A percentile compares a stretch with the other conserved stretches of the same genome.
These are phyloP conservation scores for Russula virescens DNA, from an alignment of 768 basidiomycete species.

Conservation along the genomic window DNA sequence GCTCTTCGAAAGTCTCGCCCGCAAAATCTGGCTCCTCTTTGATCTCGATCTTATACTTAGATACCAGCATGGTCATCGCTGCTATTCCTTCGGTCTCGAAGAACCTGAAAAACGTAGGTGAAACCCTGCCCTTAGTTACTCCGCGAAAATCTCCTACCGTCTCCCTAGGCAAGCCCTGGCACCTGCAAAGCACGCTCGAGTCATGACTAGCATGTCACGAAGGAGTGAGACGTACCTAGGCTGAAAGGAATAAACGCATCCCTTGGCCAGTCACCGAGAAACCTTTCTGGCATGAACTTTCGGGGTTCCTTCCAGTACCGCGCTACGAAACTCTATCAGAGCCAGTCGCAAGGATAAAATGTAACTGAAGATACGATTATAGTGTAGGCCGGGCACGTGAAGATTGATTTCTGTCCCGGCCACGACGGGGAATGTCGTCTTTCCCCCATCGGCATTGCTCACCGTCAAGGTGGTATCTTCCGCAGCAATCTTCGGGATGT, in stretches of 20 bases:
- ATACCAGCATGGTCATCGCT: slow-evolving; percentile 41
- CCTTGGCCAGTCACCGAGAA: slow-evolving; percentile 31
- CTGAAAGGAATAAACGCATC: slow-evolving; percentile 35
- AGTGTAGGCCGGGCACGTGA: slow-evolving; percentile 40
- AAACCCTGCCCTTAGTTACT: neutral
- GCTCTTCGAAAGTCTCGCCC: slow-evolving; percentile 40
- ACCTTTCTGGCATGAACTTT: slow-evolving; percentile 38
- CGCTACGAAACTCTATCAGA: slow-evolving; percentile 32
- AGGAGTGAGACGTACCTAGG: slow-evolving; percentile 9
- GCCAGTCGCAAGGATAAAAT: neutral
- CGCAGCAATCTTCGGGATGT: slow-evolving; percentile 41
- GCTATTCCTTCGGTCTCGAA: slow-evolving; percentile 46
- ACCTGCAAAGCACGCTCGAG: neutral
- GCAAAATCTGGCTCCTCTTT: slow-evolving; percentile 46
- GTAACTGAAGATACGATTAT: slow-evolving; percentile 38
- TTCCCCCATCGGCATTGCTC: slow-evolving; percentile 35
- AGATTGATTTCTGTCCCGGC: slow-evolving; percentile 37
- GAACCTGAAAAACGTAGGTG: slow-evolving; percentile 32
- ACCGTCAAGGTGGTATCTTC: slow-evolving; percentile 43
- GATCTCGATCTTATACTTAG: slow-evolving; percentile 41
- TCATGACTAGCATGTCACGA: neutral
- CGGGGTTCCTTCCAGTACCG: slow-evolving; percentile 52
- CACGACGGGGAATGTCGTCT: slow-evolving; percentile 38
- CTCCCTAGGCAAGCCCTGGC: slow-evolving; percentile 25
- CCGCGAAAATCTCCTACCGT: slow-evolving; percentile 9